These are phyloP conservation scores for Camelina hispida DNA, from an alignment of 345 rosid genomes.

Conservation along the genomic window DNA sequence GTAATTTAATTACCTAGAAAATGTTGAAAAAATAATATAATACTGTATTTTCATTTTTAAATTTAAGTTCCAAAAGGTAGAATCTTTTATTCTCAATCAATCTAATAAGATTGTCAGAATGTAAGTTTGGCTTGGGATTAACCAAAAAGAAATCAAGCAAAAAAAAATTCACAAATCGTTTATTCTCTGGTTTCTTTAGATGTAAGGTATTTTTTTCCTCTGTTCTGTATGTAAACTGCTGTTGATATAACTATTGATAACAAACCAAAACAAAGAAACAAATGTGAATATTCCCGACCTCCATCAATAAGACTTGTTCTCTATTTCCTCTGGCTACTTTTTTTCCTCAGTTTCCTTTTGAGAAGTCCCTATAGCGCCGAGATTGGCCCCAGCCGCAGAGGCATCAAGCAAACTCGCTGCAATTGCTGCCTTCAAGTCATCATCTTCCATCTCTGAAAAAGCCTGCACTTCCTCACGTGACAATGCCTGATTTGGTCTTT, in stretches of 20 bases:
- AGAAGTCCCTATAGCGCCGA: conserved; percentile 46
- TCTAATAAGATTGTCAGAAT: conserved; percentile 10
- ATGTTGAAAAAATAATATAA: neutral
- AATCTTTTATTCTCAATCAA: neutral
- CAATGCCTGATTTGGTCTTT: conserved; percentile 44
- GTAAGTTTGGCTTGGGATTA: neutral
- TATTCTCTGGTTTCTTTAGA: conserved; percentile 20
- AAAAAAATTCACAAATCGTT: conserved; percentile 17
- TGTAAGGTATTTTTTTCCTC: neutral
- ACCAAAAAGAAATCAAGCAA: neutral
- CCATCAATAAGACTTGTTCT: conserved; percentile 31
- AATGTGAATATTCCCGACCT: conserved; percentile 34
- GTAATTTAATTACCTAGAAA: neutral
- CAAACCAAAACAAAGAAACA: conserved; percentile 22
- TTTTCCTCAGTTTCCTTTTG: conserved; percentile 42
- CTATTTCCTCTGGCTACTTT: conserved; percentile 37
- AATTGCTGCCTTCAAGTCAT: conserved; percentile 84
- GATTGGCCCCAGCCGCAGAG: conserved; percentile 48
- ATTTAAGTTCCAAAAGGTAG: neutral
- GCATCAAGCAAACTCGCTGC: conserved; percentile 90
- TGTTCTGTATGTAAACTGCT: conserved; percentile 34
- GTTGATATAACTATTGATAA: conserved; percentile 6
- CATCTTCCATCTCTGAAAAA: conserved; percentile 69
- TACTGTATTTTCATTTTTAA: neutral
- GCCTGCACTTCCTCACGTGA: conserved; percentile 48